Evolutionary conservation across 805 yeast species (phyloP).

Genomic region (Sporopachydermia lactativora): DNA sequence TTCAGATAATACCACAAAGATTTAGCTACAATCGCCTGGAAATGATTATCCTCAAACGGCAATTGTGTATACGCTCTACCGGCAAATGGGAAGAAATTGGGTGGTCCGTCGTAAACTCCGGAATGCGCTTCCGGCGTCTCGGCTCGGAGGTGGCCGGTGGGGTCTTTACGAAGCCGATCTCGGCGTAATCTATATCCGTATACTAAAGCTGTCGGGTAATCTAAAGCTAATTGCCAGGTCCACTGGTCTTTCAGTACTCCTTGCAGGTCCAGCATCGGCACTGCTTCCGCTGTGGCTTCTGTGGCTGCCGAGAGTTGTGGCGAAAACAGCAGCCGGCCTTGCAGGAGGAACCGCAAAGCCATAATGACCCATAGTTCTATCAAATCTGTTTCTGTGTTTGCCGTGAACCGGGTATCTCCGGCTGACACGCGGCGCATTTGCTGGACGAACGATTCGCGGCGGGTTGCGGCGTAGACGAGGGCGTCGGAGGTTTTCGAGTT

Average conservation of each 20-base stretch:
- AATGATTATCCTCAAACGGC: conserved; percentile 19
- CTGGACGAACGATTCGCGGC: conserved; percentile 19
- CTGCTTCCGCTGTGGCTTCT: not conserved
- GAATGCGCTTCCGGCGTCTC: conserved; percentile 5
- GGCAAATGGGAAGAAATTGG: conserved; percentile 15
- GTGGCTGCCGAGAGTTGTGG: conserved; percentile 10
- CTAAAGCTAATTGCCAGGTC: conserved; percentile 21
- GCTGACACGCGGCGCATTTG: conserved; percentile 9
- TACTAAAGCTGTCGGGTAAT: conserved; percentile 15
- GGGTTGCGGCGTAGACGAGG: conserved; percentile 13
- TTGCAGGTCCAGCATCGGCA: conserved; percentile 7
- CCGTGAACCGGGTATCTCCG: not conserved
- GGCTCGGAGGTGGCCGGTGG: conserved; percentile 8
- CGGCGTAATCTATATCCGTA: conserved; percentile 14
- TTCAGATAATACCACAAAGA: conserved; percentile 18
- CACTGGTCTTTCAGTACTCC: conserved; percentile 14
- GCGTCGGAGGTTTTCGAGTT: conserved; percentile 9
- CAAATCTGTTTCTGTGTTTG: conserved; percentile 9
- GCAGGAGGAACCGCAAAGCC: conserved; percentile 15
- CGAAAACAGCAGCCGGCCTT: conserved; percentile 16
- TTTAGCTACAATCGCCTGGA: conserved; percentile 17
- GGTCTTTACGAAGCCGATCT: not conserved
- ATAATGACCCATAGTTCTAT: conserved; percentile 20
- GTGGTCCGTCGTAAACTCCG: conserved; percentile 12
- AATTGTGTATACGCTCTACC: conserved; percentile 13